phyloP scores from a whole-genome alignment of 2,329 filamentous ascomycete genomes.

The Coniella lustricola region DNA sequence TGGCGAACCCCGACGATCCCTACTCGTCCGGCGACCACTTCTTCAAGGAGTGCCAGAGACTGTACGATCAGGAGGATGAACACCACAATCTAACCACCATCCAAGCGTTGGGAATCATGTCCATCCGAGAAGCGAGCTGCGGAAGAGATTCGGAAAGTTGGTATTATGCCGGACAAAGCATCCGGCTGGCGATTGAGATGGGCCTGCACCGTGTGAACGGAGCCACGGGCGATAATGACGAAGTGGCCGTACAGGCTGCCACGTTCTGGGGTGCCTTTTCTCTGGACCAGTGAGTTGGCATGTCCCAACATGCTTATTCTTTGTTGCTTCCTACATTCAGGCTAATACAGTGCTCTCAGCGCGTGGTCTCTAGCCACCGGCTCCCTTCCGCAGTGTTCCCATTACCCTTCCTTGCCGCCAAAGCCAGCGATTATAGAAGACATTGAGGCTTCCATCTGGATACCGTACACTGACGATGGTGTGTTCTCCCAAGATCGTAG shows the following conservation, averaged over 20 bases:
- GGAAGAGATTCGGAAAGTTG: conserved; percentile 67
- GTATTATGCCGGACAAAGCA: conserved; percentile 65
- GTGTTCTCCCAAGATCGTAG: too few relatives aligned
- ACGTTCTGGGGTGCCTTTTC: conserved; percentile 59
- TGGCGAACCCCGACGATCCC: conserved; percentile 54
- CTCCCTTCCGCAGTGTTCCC: conserved; percentile 53
- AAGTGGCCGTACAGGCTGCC: conserved; percentile 50
- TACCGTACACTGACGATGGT: conserved; percentile 54
- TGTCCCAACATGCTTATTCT: background rate
- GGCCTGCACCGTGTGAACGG: conserved; percentile 53
- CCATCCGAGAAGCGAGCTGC: conserved; percentile 65
- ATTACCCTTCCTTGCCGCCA: conserved; percentile 47
- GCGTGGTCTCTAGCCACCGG: conserved; percentile 61
- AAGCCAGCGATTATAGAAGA: conserved; percentile 55
- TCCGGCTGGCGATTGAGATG: conserved; percentile 65
- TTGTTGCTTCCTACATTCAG: background rate
- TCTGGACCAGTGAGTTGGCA: conserved; percentile 51
- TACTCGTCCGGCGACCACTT: conserved; percentile 66
- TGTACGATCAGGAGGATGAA: conserved; percentile 51
- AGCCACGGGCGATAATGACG: conserved; percentile 39
- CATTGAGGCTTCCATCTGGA: conserved; percentile 53
- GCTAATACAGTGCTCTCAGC: conserved; percentile 26
- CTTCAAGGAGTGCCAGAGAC: conserved; percentile 59
- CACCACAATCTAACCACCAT: conserved; percentile 62
- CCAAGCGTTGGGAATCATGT: conserved; percentile 71